Evolutionary conservation across 1,284 basidiomycete species (phyloP), one percentile per base, ranked within the genome.

Genomic region (Apiotrichum domesticum): DNA sequence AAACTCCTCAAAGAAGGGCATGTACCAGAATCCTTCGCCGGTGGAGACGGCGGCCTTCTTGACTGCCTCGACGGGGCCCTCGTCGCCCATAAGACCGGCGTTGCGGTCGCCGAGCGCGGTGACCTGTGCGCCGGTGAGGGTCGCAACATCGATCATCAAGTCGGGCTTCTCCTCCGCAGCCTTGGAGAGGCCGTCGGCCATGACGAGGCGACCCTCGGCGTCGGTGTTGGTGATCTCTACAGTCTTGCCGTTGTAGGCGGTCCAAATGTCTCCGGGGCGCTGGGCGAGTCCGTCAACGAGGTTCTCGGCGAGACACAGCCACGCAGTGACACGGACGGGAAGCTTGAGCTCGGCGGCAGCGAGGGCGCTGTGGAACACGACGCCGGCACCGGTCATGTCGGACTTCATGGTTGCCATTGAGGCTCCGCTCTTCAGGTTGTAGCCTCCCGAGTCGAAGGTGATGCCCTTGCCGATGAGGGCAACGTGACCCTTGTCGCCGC

Each of bases 1-100:
- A 35, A 62, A 37, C 56, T 62, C 60, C 34, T 62, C 60, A 6
- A 54, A 52, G 54, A 62, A 56, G 14, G 60, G 60, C 60, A 62
- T 62, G 41, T 54, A 48, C 60, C 60, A 62, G 56, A 62, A 58
- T 13, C 21, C 43, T 54, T 62, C 60, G 40, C 60, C 56, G 4
- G 45, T 45, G 21, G 29, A 51, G 5, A 32, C 52, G 0, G 56
- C 21, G 4, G 56, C 60, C 32, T 21, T 29, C 45, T 54, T 9
- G 32, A 62, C 54, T 7, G 61, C 56, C 44, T 52, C 34, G 44
- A 59, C 47, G 45, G 61, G 58, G 35, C 45, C 46, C 29, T 59
- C 54, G 51, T 63, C 58, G 34, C 61, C 61, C 58, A 59, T 59
- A 40, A 63, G 51, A 33, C 55, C 61, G 32, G 61, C 61, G 10